A percentile compares a stretch with the other conserved stretches of the same genome.
Evolutionary conservation across 495 filamentous ascomycete species (phyloP).

Genomic region (Aspergillus baeticus): DNA sequence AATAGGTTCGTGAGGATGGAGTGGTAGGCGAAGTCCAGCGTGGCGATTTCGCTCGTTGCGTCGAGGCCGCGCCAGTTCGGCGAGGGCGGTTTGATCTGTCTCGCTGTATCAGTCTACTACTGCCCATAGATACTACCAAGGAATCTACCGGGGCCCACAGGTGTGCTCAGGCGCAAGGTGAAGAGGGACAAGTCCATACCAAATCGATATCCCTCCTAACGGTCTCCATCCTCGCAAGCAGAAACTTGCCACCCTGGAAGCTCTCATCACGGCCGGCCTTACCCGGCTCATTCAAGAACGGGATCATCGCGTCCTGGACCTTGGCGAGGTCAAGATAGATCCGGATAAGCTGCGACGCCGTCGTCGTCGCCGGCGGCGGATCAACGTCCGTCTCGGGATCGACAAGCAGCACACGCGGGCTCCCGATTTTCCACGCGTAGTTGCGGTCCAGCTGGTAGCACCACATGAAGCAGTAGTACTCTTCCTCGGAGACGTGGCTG

Average conservation of each 20-base stretch:
- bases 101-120: not conserved
- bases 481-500: conserved; percentile 7
- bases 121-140: no score
- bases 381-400: conserved; percentile 2
- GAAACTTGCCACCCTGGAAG: not conserved
- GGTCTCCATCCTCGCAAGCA: conserved; percentile 19
- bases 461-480: conserved; percentile 26
- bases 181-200: conserved; percentile 1
- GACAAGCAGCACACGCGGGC: conserved; percentile 8
- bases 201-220: conserved; percentile 15
- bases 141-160: no score
- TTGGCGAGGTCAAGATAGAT: conserved; percentile 23
- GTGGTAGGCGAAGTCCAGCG: conserved; percentile 23
- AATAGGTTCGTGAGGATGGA: conserved; percentile 22
- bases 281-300: conserved; percentile 1
- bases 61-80: conserved; percentile 22
- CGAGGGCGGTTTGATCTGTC: conserved; percentile 15
- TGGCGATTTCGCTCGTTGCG: conserved; percentile 16
- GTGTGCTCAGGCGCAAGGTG: not conserved
- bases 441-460: conserved; percentile 27
- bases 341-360: conserved; percentile 9
- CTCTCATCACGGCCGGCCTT: not conserved
- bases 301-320: conserved; percentile 19
- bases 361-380: not conserved
- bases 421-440: conserved; percentile 20